Evolutionary conservation across 225 moss, liverwort and hornwort species (phyloP).

Genomic region (Marchantia paleacea): DNA sequence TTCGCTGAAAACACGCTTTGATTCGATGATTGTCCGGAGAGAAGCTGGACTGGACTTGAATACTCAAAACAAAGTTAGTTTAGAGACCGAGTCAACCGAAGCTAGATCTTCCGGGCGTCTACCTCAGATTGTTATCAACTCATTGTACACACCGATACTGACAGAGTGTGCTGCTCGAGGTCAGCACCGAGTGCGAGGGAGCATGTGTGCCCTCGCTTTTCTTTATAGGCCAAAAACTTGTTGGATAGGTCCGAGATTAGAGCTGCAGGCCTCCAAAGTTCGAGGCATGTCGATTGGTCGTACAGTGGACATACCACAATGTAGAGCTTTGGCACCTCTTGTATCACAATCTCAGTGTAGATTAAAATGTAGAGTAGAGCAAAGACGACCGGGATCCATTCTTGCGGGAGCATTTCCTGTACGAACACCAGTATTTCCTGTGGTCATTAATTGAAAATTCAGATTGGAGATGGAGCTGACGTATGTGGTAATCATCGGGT

Average conservation of each 20-base stretch:
- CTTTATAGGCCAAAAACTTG: too few relatives aligned
- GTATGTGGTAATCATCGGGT: too few relatives aligned
- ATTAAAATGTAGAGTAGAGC: not conserved
- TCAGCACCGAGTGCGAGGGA: not conserved
- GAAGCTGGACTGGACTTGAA: slow-evolving; percentile 2
- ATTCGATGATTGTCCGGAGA: slow-evolving; percentile 11
- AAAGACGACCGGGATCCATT: not conserved
- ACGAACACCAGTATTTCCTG: not conserved
- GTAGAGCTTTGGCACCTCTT: not conserved
- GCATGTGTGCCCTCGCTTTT: too few relatives aligned
- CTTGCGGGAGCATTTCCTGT: not conserved
- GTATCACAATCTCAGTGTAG: not conserved
- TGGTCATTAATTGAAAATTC: not conserved
- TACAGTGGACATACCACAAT: not conserved
- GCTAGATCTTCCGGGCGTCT: not conserved
- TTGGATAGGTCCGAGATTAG: not conserved
- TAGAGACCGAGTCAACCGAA: not conserved
- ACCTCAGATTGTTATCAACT: not conserved
- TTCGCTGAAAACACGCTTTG: slow-evolving; percentile 7
- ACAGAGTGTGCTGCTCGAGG: too few relatives aligned
- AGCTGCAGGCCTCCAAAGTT: not conserved
- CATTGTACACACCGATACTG: not conserved
- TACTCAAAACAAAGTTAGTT: not conserved
- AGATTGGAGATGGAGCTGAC: too few relatives aligned
- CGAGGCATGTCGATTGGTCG: not conserved